A percentile compares a stretch with the other conserved stretches of the same genome.
phyloP scores from a whole-genome alignment of 2,329 filamentous ascomycete genomes.

The Camillea tinctor region DNA sequence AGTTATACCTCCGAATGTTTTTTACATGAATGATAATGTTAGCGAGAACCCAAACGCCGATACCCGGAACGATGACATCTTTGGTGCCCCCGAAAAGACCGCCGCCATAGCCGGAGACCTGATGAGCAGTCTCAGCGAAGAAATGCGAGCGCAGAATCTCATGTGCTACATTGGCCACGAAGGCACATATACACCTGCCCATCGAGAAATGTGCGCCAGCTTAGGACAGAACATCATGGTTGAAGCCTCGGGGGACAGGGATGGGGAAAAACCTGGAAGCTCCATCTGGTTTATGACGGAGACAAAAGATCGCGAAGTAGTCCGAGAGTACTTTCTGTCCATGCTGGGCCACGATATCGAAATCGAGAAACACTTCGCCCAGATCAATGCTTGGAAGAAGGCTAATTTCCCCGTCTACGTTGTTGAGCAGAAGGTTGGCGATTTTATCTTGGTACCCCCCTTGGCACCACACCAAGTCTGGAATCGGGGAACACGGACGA shows the following conservation, averaged over 20 bases:
- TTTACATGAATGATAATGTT: conserved; percentile 84
- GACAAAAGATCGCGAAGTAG: conserved; percentile 83
- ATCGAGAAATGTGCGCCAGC: conserved; percentile 96
- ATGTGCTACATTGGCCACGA: conserved; percentile 99
- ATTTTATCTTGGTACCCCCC: conserved; percentile 94
- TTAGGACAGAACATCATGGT: conserved; percentile 99
- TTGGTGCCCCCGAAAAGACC: conserved; percentile 50
- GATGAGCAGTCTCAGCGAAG: conserved; percentile 84
- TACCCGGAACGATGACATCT: conserved; percentile 41
- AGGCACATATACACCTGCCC: conserved; percentile 92
- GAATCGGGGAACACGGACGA: conserved; percentile 92
- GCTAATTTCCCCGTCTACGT: conserved; percentile 92
- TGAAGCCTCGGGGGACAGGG: conserved; percentile 71
- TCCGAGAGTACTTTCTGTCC: conserved; percentile 91
- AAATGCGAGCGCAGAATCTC: conserved; percentile 91
- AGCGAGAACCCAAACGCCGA: conserved; percentile 26
- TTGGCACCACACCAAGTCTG: conserved; percentile 96
- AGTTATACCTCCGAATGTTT: conserved; percentile 76
- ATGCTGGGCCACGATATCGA: conserved; percentile 95
- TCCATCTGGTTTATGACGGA: conserved; percentile 99
- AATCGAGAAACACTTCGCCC: conserved; percentile 94
- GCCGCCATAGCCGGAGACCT: conserved; percentile 80
- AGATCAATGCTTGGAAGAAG: conserved; percentile 92
- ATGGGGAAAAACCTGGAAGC: conserved; percentile 79
- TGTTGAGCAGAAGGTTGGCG: conserved; percentile 84